Evolutionary conservation across 1,139 yeast species (phyloP).

Genomic region (Debaryomyces nepalensis): DNA sequence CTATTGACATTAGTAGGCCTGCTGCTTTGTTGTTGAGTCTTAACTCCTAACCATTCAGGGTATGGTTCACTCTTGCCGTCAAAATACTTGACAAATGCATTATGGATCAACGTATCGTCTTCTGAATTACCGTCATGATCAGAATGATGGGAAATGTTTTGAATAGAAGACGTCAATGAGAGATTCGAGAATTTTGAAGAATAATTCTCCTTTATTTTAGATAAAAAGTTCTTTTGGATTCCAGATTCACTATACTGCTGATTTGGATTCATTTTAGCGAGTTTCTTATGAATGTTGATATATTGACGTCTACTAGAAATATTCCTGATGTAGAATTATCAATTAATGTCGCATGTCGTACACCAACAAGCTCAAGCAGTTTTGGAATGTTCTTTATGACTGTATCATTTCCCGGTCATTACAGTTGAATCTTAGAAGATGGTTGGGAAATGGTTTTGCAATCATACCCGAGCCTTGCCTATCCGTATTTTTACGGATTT

Average conservation of each 20-base stretch:
- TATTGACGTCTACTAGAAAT: neutral
- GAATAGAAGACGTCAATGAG: slow-evolving; percentile 31
- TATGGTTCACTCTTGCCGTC: slow-evolving; percentile 38
- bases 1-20: slow-evolving; percentile 14
- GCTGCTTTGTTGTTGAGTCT: slow-evolving; percentile 13
- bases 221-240: slow-evolving; percentile 32
- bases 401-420: too few species aligned
- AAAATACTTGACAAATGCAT: slow-evolving; percentile 48
- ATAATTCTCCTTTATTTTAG: slow-evolving; percentile 44
- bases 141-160: slow-evolving; percentile 23
- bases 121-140: slow-evolving; percentile 48
- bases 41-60: slow-evolving; percentile 53
- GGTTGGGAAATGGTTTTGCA: too few species aligned
- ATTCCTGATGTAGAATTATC: neutral
- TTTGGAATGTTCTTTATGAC: slow-evolving; percentile 1
- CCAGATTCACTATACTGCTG: slow-evolving; percentile 10
- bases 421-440: too few species aligned
- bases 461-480: too few species aligned
- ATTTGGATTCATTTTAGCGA: slow-evolving; percentile 5
- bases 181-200: slow-evolving; percentile 40
- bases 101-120: slow-evolving; percentile 49
- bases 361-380: neutral
- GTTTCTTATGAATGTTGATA: neutral
- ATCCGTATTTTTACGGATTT: too few species aligned
- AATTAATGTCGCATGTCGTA: slow-evolving; percentile 9